These are phyloP conservation scores for Takashimella tepidaria DNA, from an alignment of 1,284 basidiomycete genomes.

Conservation along the genomic window DNA sequence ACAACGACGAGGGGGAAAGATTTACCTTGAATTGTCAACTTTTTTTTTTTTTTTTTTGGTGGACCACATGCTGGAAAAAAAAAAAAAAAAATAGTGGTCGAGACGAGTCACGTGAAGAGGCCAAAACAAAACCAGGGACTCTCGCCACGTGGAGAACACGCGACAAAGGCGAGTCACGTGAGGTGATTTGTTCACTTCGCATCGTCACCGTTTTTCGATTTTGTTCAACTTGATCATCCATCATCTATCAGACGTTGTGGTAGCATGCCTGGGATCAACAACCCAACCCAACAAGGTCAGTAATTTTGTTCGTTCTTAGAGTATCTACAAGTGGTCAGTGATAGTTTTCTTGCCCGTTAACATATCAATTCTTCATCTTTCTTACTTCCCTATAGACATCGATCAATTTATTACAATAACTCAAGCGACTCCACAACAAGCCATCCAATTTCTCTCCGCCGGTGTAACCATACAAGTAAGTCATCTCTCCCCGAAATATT, in stretches of 20 bases:
- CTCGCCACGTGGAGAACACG: not conserved
- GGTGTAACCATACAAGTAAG: conserved; percentile 42
- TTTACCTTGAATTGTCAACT: too few species aligned
- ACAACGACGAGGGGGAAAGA: too few species aligned
- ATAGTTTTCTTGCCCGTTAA: too few species aligned
- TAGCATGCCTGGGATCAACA: not conserved
- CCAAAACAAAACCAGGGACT: not conserved
- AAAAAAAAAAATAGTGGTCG: too few species aligned
- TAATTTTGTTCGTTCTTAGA: too few species aligned
- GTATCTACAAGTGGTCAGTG: too few species aligned
- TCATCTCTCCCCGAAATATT: not conserved
- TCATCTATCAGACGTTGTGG: not conserved
- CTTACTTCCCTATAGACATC: conserved; percentile 40
- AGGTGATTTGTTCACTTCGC: not conserved
- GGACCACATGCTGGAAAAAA: too few species aligned
- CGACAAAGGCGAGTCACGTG: too few species aligned
- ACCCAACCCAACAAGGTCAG: not conserved
- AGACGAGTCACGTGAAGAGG: too few species aligned
- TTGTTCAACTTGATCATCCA: not conserved
- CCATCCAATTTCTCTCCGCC: conserved; percentile 38
- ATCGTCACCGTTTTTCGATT: not conserved
- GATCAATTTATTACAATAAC: conserved; percentile 46
- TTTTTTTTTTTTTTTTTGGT: too few species aligned
- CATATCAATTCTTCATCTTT: too few species aligned
- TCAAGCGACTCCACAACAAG: conserved; percentile 35